Evolutionary conservation across 805 yeast species (phyloP).

Genomic region (Kazachstania viticola): DNA sequence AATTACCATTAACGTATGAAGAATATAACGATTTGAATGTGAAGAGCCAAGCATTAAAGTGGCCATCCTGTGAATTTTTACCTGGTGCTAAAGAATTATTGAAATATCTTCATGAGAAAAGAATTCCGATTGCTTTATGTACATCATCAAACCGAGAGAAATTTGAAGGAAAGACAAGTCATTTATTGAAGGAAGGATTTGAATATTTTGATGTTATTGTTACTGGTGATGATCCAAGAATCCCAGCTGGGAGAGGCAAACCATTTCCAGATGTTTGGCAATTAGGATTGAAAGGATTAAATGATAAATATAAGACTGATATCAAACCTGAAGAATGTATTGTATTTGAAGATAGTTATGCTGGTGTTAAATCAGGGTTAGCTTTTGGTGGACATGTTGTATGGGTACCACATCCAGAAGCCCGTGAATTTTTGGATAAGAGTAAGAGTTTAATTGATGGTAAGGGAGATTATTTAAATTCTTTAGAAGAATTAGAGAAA

Average conservation of each 20-base stretch:
- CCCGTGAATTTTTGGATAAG: slow-evolving; percentile 43
- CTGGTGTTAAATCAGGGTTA: slow-evolving; percentile 79
- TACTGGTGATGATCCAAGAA: slow-evolving; percentile 80
- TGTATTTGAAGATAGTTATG: slow-evolving; percentile 90
- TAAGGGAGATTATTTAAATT: slow-evolving; percentile 44
- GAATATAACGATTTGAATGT: slow-evolving; percentile 45
- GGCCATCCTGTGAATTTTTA: slow-evolving; percentile 56
- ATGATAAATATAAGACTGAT: slow-evolving; percentile 35
- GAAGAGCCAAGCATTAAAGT: slow-evolving; percentile 38
- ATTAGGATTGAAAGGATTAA: slow-evolving; percentile 61
- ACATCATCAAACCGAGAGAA: slow-evolving; percentile 65
- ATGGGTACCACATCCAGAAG: slow-evolving; percentile 87
- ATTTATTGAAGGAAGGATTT: slow-evolving; percentile 59
- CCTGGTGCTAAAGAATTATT: slow-evolving; percentile 81
- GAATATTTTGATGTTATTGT: slow-evolving; percentile 59
- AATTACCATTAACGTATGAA: slow-evolving; percentile 54
- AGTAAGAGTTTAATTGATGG: slow-evolving; percentile 40
- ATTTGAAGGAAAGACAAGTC: slow-evolving; percentile 61
- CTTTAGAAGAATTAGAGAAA: slow-evolving; percentile 43
- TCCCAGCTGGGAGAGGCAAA: slow-evolving; percentile 80
- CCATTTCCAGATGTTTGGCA: slow-evolving; percentile 93
- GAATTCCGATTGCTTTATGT: slow-evolving; percentile 79
- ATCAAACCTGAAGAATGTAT: slow-evolving; percentile 70
- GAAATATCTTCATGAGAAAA: slow-evolving; percentile 34
- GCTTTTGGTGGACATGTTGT: slow-evolving; percentile 79